A percentile compares a stretch with the other conserved stretches of the same genome.
phyloP scores from a whole-genome alignment of 768 basidiomycete genomes.

The Inosperma sp. region DNA sequence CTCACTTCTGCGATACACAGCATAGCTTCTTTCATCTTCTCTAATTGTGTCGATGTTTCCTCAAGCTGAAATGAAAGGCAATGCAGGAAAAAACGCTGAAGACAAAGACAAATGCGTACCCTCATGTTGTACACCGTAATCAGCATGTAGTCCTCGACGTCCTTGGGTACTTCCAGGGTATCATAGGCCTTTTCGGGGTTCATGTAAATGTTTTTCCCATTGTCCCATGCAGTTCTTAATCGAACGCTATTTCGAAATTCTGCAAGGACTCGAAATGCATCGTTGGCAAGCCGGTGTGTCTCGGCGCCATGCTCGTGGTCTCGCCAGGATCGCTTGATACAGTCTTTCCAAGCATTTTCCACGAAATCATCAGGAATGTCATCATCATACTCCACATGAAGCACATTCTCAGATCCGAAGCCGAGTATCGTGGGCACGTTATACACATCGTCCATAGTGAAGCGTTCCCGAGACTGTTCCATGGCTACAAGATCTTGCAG shows the following conservation, averaged over 20 bases:
- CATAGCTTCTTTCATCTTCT: slow-evolving; percentile 72
- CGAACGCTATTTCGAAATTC: slow-evolving; percentile 52
- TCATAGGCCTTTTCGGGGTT: slow-evolving; percentile 67
- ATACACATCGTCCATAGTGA: slow-evolving; percentile 51
- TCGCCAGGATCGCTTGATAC: slow-evolving; percentile 49
- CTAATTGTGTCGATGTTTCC: slow-evolving; percentile 61
- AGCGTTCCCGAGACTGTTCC: slow-evolving; percentile 63
- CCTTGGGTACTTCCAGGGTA: slow-evolving; percentile 62
- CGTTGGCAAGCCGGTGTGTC: slow-evolving; percentile 52
- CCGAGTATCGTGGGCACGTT: slow-evolving; percentile 52
- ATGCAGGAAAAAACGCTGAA: not conserved
- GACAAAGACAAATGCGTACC: slow-evolving; percentile 39
- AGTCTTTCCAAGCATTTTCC: slow-evolving; percentile 64
- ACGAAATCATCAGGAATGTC: slow-evolving; percentile 69
- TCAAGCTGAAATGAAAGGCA: slow-evolving; percentile 47
- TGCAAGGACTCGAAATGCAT: slow-evolving; percentile 65
- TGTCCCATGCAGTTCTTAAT: slow-evolving; percentile 49
- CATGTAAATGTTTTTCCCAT: slow-evolving; percentile 54
- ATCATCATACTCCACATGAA: slow-evolving; percentile 65
- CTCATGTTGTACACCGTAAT: slow-evolving; percentile 67
- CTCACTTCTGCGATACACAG: slow-evolving; percentile 68
- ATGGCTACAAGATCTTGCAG: slow-evolving; percentile 56
- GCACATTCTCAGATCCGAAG: slow-evolving; percentile 55
- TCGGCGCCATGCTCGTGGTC: slow-evolving; percentile 47
- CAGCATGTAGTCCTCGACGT: slow-evolving; percentile 76